Evolutionary conservation across 331 rosid species (phyloP).

Genomic region (Spiraea crenata): DNA sequence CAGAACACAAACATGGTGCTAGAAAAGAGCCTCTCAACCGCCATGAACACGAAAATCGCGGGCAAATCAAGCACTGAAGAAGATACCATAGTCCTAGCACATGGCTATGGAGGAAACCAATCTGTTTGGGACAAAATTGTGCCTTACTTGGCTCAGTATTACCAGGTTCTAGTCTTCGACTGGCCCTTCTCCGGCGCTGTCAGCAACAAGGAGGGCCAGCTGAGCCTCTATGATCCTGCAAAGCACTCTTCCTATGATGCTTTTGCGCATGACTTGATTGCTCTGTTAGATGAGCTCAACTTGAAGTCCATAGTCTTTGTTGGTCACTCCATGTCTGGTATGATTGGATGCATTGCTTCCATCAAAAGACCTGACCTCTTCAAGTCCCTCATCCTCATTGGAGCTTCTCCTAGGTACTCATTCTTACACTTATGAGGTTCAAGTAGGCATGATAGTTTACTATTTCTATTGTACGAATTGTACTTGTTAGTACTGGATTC

Average conservation of each 20-base stretch:
- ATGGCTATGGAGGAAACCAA: slow-evolving; percentile 57
- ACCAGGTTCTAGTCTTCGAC: slow-evolving; percentile 56
- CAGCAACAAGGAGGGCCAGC: slow-evolving; percentile 16
- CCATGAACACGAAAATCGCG: slow-evolving; percentile 36
- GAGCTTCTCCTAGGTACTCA: slow-evolving; percentile 81
- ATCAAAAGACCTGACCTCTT: slow-evolving; percentile 68
- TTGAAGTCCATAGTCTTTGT: slow-evolving; percentile 45
- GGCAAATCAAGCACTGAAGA: slow-evolving; percentile 32
- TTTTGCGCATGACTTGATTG: slow-evolving; percentile 62
- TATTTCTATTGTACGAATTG: background rate
- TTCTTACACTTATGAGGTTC: background rate
- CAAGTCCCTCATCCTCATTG: slow-evolving; percentile 59
- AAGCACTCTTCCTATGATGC: slow-evolving; percentile 52
- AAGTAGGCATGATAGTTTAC: too few relatives aligned
- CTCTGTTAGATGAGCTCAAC: slow-evolving; percentile 49
- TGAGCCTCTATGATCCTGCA: slow-evolving; percentile 46
- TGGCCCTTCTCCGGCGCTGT: slow-evolving; percentile 75
- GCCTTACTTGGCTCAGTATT: slow-evolving; percentile 32
- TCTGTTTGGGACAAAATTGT: slow-evolving; percentile 55
- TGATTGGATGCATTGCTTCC: slow-evolving; percentile 92
- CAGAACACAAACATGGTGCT: slow-evolving; percentile 18
- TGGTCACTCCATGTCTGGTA: slow-evolving; percentile 97
- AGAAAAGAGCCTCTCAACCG: slow-evolving; percentile 23
- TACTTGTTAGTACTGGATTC: too few relatives aligned
- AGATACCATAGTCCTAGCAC: slow-evolving; percentile 41